A percentile compares a stretch with the other conserved stretches of the same genome.
These are phyloP conservation scores for Musa acuminata DNA, from an alignment of 176 grass and related monocot species.

Conservation along the genomic window DNA sequence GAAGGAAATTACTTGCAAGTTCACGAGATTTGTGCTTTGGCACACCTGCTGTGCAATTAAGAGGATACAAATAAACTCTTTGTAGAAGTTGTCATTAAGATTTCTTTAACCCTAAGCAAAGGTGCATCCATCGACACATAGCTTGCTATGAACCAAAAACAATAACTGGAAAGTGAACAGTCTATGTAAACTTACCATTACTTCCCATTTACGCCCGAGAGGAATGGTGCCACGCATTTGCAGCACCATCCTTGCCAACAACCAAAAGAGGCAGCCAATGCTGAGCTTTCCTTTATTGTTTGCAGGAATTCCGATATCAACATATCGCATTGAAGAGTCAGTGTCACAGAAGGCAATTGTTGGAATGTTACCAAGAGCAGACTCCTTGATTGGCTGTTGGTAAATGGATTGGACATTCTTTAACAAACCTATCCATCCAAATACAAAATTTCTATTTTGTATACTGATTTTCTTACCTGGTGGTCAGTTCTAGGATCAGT, in stretches of 20 bases:
- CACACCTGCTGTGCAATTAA: too few species aligned
- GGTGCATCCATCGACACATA: too few species aligned
- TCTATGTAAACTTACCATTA: background rate
- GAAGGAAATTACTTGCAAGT: too few species aligned
- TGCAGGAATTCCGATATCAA: slow-evolving; percentile 11
- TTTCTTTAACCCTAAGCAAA: too few species aligned
- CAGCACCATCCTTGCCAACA: slow-evolving; percentile 17
- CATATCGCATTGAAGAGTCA: slow-evolving; percentile 12
- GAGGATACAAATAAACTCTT: too few species aligned
- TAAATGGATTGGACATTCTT: background rate
- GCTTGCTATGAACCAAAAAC: too few species aligned
- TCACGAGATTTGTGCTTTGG: too few species aligned
- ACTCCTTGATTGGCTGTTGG: slow-evolving; percentile 15
- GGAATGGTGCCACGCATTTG: slow-evolving; percentile 15
- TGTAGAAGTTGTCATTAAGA: too few species aligned
- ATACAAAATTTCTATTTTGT: background rate
- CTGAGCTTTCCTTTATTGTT: slow-evolving; percentile 13
- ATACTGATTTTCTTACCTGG: background rate
- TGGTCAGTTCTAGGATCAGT: slow-evolving; percentile 15
- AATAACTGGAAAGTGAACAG: background rate
- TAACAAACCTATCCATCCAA: background rate
- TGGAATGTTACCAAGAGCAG: slow-evolving; percentile 13
- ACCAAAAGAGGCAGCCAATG: slow-evolving; percentile 17
- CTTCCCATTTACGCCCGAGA: slow-evolving; percentile 4
- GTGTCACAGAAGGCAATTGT: slow-evolving; percentile 19